Percentiles rank a stretch among this genome's conserved stretches.
Evolutionary conservation across 768 basidiomycete species (phyloP).

Genomic region (Suillus subluteus): DNA sequence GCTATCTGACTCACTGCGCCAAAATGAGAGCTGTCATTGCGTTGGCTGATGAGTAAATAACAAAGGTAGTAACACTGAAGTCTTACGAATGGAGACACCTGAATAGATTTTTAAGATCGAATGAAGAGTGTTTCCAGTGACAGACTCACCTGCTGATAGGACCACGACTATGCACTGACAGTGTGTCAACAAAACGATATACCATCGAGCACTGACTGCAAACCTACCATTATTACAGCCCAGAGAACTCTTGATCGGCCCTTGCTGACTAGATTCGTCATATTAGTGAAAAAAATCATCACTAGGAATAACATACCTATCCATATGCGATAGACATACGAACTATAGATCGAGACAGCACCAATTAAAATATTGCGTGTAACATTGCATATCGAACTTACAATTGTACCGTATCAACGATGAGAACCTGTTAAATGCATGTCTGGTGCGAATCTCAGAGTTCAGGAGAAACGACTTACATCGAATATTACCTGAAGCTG

Average conservation of each 20-base stretch:
- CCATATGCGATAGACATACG: slow-evolving; percentile 3
- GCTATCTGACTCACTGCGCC: too few relatives aligned
- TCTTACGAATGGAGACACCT: background rate
- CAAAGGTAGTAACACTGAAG: background rate
- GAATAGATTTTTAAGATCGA: background rate
- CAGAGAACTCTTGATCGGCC: background rate
- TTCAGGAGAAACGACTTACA: background rate
- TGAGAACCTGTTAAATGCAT: background rate
- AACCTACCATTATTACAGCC: background rate
- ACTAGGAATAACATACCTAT: background rate
- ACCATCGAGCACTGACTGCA: background rate
- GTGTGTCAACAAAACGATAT: background rate
- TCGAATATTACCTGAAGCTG: background rate
- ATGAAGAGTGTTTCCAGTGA: background rate
- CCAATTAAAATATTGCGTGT: background rate
- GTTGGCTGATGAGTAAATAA: too few relatives aligned
- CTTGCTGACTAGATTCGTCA: background rate
- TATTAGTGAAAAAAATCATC: too few relatives aligned
- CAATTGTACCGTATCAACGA: background rate
- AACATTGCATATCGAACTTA: background rate
- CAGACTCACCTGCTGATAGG: background rate
- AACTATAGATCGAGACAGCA: background rate
- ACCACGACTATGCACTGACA: background rate
- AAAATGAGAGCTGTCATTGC: too few relatives aligned
- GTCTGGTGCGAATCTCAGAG: background rate